Evolutionary conservation across 2,329 filamentous ascomycete genomes (phyloP), one percentile per base, ranked within the genome.

Genomic region (Aspergillus pseudoviridinutans): DNA sequence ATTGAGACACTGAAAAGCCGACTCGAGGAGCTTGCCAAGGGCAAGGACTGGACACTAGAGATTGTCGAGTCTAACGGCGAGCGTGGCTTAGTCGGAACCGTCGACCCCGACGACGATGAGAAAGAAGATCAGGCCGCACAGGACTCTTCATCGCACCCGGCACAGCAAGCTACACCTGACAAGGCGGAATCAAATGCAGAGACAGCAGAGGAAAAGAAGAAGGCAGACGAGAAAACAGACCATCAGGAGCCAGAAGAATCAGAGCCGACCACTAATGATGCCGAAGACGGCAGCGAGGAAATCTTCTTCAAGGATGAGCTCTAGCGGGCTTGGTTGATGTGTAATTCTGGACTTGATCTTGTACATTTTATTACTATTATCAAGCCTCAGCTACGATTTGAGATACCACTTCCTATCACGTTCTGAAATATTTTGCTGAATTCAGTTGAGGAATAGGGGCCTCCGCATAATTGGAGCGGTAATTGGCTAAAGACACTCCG

Each of bases 41-140:
- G 87, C 7, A 84, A 86, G 62, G 85, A 86, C 17, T 96, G 92
- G 91, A 89, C 87, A 66, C 78, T 96, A 58, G 90, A 94, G 72
- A 80, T 94, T 14, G 84, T 94, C 1, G 88, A 94, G 66, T 80
- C 85, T 10, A 83, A 87, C 1, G 81, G 83, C 4, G 80, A 83
- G 24, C 77, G 84, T 60, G 87, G 91, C 68, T 84, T 93, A 44
- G 79, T 88, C 49, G 90, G 88, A 0, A 84, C 90, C 46, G 82
- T 93, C 17, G 86, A 88, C 28, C 76, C 77, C 1, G 82, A 83
- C 12, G 80, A 80, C 2, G 81, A 83, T 1, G 79, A 83, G 0
- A 78, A 80, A 55, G 57, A 54, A 53, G 55, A 59, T 42, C 58
- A 64, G 53, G 55, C 68, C 3, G 44, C 44, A 20, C 44, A 47